These are phyloP conservation scores for Chrysopogon serrulatus DNA, from an alignment of 176 grass and related monocot species.

Conservation along the genomic window DNA sequence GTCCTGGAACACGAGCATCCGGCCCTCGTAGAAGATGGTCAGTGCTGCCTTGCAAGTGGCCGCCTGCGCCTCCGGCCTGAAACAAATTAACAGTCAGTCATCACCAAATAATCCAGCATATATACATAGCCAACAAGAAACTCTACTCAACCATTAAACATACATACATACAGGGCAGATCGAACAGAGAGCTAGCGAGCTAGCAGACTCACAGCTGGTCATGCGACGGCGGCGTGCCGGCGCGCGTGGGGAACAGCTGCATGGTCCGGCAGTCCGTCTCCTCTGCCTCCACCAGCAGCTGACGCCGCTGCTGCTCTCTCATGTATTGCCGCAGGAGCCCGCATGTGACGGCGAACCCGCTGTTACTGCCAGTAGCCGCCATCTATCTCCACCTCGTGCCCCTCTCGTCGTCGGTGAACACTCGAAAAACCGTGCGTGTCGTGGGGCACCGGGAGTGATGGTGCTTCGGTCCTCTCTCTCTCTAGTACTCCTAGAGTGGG, in stretches of 20 bases:
- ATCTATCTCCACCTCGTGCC: not conserved
- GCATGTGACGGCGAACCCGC: conserved; percentile 31
- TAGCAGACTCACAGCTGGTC: not conserved
- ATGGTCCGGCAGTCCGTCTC: not conserved
- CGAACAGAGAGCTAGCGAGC: not conserved
- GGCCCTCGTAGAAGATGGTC: conserved; percentile 62
- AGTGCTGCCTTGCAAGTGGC: not conserved
- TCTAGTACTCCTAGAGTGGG: too few relatives aligned
- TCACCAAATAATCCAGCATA: not conserved
- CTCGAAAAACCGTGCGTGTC: too few relatives aligned
- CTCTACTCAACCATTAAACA: not conserved
- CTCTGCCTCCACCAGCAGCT: not conserved
- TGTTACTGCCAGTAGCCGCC: not conserved
- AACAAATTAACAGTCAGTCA: not conserved
- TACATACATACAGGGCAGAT: too few relatives aligned
- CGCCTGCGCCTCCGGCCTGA: not conserved
- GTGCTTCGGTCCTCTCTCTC: too few relatives aligned
- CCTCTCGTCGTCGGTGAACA: too few relatives aligned
- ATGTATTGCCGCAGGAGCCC: conserved; percentile 45
- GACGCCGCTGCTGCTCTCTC: conserved; percentile 6
- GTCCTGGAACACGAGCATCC: conserved; percentile 47
- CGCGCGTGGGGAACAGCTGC: conserved; percentile 36
- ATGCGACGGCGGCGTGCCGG: not conserved
- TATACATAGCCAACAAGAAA: not conserved
- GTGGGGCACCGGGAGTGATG: too few relatives aligned